Conservation (phyloP, 2,329 filamentous ascomycete genomes). For the Fusarium luffae region DNA sequence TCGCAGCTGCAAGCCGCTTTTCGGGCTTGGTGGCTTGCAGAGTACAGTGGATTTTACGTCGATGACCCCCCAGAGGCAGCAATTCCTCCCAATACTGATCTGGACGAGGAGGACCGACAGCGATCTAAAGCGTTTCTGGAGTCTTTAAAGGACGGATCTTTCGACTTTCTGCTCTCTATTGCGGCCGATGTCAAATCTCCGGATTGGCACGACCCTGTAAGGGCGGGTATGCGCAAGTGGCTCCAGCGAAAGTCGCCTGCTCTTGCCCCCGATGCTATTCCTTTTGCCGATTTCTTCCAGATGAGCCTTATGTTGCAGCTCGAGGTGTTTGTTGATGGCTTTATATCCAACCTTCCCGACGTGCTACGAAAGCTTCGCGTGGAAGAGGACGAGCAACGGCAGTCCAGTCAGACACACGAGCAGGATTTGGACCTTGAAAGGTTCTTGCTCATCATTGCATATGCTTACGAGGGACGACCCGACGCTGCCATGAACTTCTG, state of each 20-base stretch:
- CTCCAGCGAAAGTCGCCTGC: conserved; percentile 82
- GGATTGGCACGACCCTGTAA: conserved; percentile 89
- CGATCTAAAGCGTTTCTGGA: conserved; percentile 79
- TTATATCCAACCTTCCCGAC: conserved; percentile 95
- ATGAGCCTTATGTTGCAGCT: conserved; percentile 80
- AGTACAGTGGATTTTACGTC: conserved; percentile 91
- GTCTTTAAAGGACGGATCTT: conserved; percentile 85
- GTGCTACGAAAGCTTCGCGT: conserved; percentile 85
- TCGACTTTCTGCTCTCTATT: conserved; percentile 90
- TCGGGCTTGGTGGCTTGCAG: conserved; percentile 87
- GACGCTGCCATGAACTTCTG: conserved; percentile 91
- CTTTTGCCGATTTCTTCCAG: conserved; percentile 79
- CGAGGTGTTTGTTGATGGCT: conserved; percentile 88
- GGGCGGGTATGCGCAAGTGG: conserved; percentile 83
- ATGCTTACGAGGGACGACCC: conserved; percentile 85
- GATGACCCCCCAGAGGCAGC: conserved; percentile 73
- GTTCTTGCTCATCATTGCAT: conserved; percentile 92
- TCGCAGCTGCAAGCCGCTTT: conserved; percentile 82
- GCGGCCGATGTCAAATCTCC: conserved; percentile 83
- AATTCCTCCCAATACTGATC: conserved; percentile 68
- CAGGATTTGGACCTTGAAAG: conserved; percentile 83
- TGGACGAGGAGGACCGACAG: conserved; percentile 75
- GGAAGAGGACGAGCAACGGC: conserved; percentile 89
- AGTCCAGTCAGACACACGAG: conserved; percentile 71
- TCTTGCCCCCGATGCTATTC: conserved; percentile 73